Conservation (phyloP, 1,284 basidiomycete genomes). For the Blastosporella zonata region DNA sequence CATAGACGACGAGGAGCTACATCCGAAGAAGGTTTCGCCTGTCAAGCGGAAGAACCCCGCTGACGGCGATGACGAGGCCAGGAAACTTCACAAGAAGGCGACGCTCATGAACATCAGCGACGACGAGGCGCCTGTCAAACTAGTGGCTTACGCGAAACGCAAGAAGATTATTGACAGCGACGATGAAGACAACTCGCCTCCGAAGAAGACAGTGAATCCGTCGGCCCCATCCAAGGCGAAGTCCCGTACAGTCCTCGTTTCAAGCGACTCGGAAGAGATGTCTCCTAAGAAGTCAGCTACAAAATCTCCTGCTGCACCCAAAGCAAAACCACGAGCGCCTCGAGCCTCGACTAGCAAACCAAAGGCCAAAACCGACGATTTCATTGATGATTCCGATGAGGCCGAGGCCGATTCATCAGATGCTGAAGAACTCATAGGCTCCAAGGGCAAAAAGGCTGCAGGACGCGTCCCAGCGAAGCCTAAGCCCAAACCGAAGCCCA, state of each 20-base stretch:
- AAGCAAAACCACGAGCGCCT: slow-evolving; percentile 12
- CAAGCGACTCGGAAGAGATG: slow-evolving; percentile 5
- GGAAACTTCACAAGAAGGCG: not conserved
- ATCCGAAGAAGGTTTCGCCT: no score
- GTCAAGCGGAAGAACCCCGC: no score
- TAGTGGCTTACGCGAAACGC: slow-evolving; percentile 20
- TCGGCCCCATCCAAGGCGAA: slow-evolving; percentile 22
- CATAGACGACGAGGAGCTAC: no score
- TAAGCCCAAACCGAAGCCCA: slow-evolving; percentile 12
- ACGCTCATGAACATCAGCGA: slow-evolving; percentile 9
- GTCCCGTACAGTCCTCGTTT: slow-evolving; percentile 2
- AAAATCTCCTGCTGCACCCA: not conserved
- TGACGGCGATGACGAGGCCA: no score
- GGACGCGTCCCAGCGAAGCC: slow-evolving; percentile 20
- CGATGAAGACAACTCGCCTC: slow-evolving; percentile 30
- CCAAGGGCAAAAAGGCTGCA: slow-evolving; percentile 11
- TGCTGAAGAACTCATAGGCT: slow-evolving; percentile 25
- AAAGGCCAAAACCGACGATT: slow-evolving; percentile 25
- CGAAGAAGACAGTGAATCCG: slow-evolving; percentile 41
- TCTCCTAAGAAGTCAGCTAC: slow-evolving; percentile 1
- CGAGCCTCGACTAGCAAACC: slow-evolving; percentile 23
- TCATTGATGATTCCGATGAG: slow-evolving; percentile 19
- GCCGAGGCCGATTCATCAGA: slow-evolving; percentile 21
- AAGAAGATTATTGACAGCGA: slow-evolving; percentile 27
- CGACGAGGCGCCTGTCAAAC: slow-evolving; percentile 15